phyloP scores from a whole-genome alignment of 2,329 filamentous ascomycete species.

The Alternaria atra region DNA sequence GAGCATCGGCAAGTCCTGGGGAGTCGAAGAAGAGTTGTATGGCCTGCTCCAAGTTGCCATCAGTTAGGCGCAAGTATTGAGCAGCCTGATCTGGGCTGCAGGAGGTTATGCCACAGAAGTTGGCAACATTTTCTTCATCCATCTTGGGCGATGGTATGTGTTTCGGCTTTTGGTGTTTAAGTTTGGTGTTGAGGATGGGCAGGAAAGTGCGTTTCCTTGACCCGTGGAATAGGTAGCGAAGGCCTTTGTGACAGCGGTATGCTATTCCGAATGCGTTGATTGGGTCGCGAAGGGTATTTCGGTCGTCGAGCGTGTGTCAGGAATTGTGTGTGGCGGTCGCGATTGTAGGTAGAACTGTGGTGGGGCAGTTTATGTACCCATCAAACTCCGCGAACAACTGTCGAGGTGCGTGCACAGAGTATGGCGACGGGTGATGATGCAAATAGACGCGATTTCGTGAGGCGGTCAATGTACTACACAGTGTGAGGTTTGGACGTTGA shows the following conservation, averaged over 20 bases:
- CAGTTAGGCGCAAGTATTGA: conserved; percentile 85
- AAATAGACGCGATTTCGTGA: neutral
- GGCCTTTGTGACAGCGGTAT: conserved; percentile 1
- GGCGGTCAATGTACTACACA: conserved; percentile 7
- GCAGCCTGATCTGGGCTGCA: conserved; percentile 76
- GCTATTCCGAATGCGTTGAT: neutral
- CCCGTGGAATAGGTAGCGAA: neutral
- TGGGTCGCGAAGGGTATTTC: neutral
- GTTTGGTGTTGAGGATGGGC: neutral
- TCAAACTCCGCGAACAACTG: conserved; percentile 15
- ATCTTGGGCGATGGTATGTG: conserved; percentile 30
- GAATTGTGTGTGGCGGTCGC: conserved; percentile 23
- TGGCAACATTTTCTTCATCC: conserved; percentile 69
- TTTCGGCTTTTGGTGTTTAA: neutral
- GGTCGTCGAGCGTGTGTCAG: neutral
- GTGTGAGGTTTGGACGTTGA: conserved; percentile 10
- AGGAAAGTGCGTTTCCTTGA: neutral
- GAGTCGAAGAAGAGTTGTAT: conserved; percentile 91
- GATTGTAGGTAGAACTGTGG: conserved; percentile 27
- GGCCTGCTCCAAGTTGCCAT: conserved; percentile 83
- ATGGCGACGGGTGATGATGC: neutral
- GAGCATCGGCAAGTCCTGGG: conserved; percentile 71
- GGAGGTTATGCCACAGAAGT: conserved; percentile 84
- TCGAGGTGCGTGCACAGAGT: neutral
- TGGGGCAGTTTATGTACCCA: conserved; percentile 35